Base-by-base conservation (phyloP, 2,329 filamentous ascomycete species). In the Alternaria gansuensis region DNA sequence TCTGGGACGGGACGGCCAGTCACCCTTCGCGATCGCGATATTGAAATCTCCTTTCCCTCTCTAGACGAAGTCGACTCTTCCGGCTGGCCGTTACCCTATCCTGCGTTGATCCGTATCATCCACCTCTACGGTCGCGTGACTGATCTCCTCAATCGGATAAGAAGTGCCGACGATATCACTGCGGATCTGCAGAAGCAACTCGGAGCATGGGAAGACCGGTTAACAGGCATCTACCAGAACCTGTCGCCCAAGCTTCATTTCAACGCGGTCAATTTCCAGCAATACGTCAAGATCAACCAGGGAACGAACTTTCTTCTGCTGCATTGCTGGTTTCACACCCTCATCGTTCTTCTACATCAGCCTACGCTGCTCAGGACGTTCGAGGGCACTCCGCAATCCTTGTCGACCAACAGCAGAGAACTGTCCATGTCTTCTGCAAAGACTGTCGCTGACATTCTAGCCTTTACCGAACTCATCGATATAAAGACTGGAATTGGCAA, bases 251-350 rank as follows among this genome's bases (percentile, higher is more conserved):
- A 86, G 45, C 82, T 96, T 8, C 90, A 93, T 73, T 96, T 96
- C 78, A 93, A 93, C 73, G 91, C 90, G 8, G 82, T 87, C 69
- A 96, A 96, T 77, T 96, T 96, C 74, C 91, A 93, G 75, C 87
- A 90, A 34, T 95, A 96, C 72, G 88, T 93, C 41, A 90, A 90
- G 70, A 84, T 87, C 44, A 90, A 91, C 9, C 90, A 96, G 73
- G 91, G 92, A 13, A 93, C 91, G 0, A 95, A 91, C 40, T 96
- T 96, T 63, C 90, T 96, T 48, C 81, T 96, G 9, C 80, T 96
- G 24, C 92, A 96, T 74, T 91, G 93, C 73, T 96, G 92, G 92
- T 94, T 94, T 68, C 92, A 96, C 64, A 91, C 91, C 0, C 81
- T 95, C 29, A 93, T 96, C 64, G 92, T 96, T 59, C 84, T 96